phyloP scores from a whole-genome alignment of 1,284 basidiomycete genomes.

The Coniferiporia sulphurascens region DNA sequence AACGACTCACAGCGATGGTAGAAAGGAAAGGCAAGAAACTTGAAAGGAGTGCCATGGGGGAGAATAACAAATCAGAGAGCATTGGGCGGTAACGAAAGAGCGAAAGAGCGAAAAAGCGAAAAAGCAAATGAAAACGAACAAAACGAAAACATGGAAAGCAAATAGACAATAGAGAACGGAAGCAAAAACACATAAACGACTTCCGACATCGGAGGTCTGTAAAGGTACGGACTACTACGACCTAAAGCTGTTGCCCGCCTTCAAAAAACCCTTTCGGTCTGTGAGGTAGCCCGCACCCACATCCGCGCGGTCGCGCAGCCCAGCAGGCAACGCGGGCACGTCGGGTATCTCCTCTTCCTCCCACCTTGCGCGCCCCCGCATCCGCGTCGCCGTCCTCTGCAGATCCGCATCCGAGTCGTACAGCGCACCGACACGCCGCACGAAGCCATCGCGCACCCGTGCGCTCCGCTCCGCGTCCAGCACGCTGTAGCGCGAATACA shows the following conservation, averaged over 20 bases:
- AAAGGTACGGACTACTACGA: neutral
- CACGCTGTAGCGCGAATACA: constrained; percentile 16
- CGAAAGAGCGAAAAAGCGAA: neutral
- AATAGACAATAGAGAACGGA: neutral
- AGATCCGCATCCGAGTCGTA: neutral
- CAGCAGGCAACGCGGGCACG: constrained; percentile 10
- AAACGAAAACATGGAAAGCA: neutral
- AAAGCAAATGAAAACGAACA: neutral
- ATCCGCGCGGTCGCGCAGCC: constrained; percentile 7
- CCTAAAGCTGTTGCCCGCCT: neutral
- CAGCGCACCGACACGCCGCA: constrained; percentile 10
- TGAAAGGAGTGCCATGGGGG: neutral
- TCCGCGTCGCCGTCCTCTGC: neutral
- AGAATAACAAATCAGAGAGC: too few relatives aligned
- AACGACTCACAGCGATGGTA: too few relatives aligned
- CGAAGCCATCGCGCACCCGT: constrained; percentile 12
- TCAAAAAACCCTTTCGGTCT: neutral
- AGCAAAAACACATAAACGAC: too few relatives aligned
- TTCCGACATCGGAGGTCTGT: too few relatives aligned
- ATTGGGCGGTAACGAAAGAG: too few relatives aligned
- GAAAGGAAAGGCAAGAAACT: too few relatives aligned
- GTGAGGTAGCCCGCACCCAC: neutral
- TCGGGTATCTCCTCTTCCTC: constrained; percentile 16
- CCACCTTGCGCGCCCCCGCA: neutral
- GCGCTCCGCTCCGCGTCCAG: constrained; percentile 16